Evolutionary conservation across 2,329 filamentous ascomycete genomes (phyloP), one percentile per base, ranked within the genome.

Genomic region (Stagonosporopsis chrysanthemi): DNA sequence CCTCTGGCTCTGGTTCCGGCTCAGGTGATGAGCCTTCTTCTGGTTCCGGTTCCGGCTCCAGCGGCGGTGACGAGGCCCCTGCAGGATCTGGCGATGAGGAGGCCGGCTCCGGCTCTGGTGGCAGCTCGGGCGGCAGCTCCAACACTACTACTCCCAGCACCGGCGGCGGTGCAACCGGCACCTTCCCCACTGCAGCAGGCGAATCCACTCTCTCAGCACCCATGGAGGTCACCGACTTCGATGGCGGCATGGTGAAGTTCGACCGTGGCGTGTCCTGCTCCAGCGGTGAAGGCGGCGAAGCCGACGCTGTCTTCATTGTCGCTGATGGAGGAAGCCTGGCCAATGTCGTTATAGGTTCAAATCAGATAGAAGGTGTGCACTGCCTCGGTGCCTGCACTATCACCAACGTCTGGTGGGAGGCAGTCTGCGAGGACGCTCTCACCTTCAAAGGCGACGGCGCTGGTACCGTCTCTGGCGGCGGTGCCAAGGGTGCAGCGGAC

Each of bases 291-390:
- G 80, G 80, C 45, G 78, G 74, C 39, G 71, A 78, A 51, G 61
- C 70, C 0, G 81, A 82, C 46, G 80, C 83, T 35, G 82, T 85
- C 67, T 85, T 85, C 77, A 75, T 81, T 56, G 74, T 85, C 47
- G 76, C 80, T 65, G 73, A 79, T 40, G 83, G 83, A 19, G 83
- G 79, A 23, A 81, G 80, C 22, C 74, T 85, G 33, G 79, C 78
- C 64, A 85, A 85, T 66, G 82, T 80, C 69, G 84, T 85, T 72
- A 84, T 85, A 52, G 83, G 83, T 24, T 75, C 52, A 4, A 67
- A 78, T 55, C 78, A 83, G 66, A 75, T 77, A 29, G 82, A 84
- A 67, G 82, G 81, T 51, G 77, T 84, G 35, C 81, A 84, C 74
- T 84, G 82, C 72, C 69, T 76, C 58, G 82, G 80, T 40, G 72